Percentiles rank a stretch among this genome's conserved stretches.
These are phyloP conservation scores for Phyllosticta citrichinensis DNA, from an alignment of 2,329 filamentous ascomycete species.

Conservation along the genomic window DNA sequence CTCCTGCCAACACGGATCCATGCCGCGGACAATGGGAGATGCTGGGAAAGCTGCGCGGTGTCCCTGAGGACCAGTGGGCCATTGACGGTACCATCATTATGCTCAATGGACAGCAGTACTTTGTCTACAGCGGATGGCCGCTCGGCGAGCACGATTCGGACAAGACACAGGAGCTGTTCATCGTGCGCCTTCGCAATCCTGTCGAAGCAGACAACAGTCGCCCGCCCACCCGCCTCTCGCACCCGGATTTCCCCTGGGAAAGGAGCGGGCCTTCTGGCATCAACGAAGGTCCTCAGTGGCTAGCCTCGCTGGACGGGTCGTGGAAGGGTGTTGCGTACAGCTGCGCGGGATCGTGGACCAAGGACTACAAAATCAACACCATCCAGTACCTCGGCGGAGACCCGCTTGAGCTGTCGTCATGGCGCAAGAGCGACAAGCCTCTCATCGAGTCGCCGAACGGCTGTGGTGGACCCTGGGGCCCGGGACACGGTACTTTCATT, in stretches of 20 bases:
- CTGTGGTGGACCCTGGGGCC: conserved; percentile 28
- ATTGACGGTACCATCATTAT: conserved; percentile 39
- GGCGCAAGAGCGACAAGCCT: conserved; percentile 31
- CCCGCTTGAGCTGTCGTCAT: conserved; percentile 27
- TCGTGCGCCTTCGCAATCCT: conserved; percentile 29
- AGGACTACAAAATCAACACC: conserved; percentile 40
- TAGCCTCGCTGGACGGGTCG: conserved; percentile 24
- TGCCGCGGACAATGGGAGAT: conserved; percentile 30
- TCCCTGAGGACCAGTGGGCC: conserved; percentile 36
- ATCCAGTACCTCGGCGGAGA: conserved; percentile 32
- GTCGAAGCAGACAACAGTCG: conserved; percentile 22
- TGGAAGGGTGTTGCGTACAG: conserved; percentile 39
- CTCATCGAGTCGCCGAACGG: conserved; percentile 27
- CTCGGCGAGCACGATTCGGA: conserved; percentile 25
- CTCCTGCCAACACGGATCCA: conserved; percentile 18
- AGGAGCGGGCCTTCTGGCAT: conserved; percentile 31
- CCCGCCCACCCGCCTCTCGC: conserved; percentile 29
- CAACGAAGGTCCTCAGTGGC: conserved; percentile 35
- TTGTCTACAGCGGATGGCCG: conserved; percentile 40
- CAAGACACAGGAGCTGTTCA: conserved; percentile 34
- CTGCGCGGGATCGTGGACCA: conserved; percentile 38
- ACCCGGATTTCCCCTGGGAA: conserved; percentile 33
- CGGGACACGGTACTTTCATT: conserved; percentile 38
- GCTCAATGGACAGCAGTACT: conserved; percentile 29
- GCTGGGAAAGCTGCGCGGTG: conserved; percentile 30